Evolutionary conservation across 441 rosid genomes (phyloP), one percentile per base, ranked within the genome.

Genomic region (Erysimum cheiri): DNA sequence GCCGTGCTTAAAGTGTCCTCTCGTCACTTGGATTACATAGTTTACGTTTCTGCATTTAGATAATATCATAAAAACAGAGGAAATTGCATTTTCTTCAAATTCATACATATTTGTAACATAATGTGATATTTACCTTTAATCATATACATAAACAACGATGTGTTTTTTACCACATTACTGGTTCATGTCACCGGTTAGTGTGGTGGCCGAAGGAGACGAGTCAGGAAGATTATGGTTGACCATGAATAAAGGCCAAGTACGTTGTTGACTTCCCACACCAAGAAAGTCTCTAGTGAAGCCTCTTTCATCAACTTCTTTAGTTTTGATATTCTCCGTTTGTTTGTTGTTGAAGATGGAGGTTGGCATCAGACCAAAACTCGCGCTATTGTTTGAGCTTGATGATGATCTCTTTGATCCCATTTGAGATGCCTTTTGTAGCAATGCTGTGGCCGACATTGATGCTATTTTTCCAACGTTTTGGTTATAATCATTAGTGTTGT

Each of bases 381-480:
- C 6, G 24, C 48, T 3, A 56, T 65, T 14, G 54, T 46, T 60
- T 1, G 62, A 59, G 61, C 14, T 73, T 61, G 78, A 40, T 67
- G 77, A 58, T 74, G 84, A 63, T 72, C 85, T 80, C 47, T 91
- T 83, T 14, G 91, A 83, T 36, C 97, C 97, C 85, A 87, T 83
- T 68, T 85, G 93, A 9, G 90, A 91, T 3, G 95, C 97, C 75
- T 85, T 87, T 33, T 87, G 97, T 54, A 91, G 62, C 37, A 91
- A 83, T 17, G 92, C 86, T 8, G 93, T 89, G 41, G 97, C 96
- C 11, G 93, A 89, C 88, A 91, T 87, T 71, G 83, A 81, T 77
- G 79, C 61, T 59, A 50, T 26, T 12, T 58, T 13, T 12, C 74
- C 73, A 67, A 52, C 36, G 41, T 70, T 40, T 35, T 48, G 70